A percentile compares a stretch with the other conserved stretches of the same genome.
Evolutionary conservation across 345 rosid species (phyloP).

Genomic region (Microthlaspi erraticum): DNA sequence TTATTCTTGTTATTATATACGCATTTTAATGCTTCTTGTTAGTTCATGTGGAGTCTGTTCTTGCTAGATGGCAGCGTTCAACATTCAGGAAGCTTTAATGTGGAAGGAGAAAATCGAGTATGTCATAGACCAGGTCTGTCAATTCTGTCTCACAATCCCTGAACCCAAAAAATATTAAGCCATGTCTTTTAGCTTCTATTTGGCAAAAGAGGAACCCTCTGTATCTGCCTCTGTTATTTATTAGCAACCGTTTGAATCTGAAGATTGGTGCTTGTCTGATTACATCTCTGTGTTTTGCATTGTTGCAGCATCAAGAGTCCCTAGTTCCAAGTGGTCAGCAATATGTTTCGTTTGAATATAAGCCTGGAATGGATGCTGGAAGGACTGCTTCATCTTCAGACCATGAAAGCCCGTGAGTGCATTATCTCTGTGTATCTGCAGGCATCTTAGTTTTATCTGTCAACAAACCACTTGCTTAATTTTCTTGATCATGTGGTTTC

Average conservation of each 20-base stretch:
- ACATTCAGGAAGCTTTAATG: slow-evolving; percentile 87
- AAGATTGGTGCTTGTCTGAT: slow-evolving; percentile 24
- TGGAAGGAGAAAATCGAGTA: slow-evolving; percentile 95
- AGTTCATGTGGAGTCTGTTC: slow-evolving; percentile 41
- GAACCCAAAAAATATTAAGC: not conserved
- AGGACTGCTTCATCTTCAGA: slow-evolving; percentile 96
- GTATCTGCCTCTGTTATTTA: slow-evolving; percentile 8
- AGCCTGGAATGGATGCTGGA: slow-evolving; percentile 90
- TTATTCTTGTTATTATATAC: slow-evolving; percentile 9
- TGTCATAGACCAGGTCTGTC: slow-evolving; percentile 90
- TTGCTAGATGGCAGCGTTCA: slow-evolving; percentile 99
- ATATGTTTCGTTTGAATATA: slow-evolving; percentile 90
- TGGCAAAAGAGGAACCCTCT: slow-evolving; percentile 3
- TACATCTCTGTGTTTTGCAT: slow-evolving; percentile 18
- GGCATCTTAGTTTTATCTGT: slow-evolving; percentile 19
- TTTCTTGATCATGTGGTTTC: slow-evolving; percentile 18
- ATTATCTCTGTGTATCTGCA: slow-evolving; percentile 2
- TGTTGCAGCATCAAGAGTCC: slow-evolving; percentile 89
- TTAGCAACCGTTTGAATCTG: slow-evolving; percentile 12
- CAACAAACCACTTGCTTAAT: slow-evolving; percentile 1
- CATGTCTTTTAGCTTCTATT: slow-evolving; percentile 16
- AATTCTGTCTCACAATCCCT: not conserved
- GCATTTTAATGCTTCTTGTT: slow-evolving; percentile 37
- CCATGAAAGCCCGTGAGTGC: slow-evolving; percentile 96
- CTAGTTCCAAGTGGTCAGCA: slow-evolving; percentile 79